phyloP scores from a whole-genome alignment of 208 protist species.

The Trypanosoma melophagium region DNA sequence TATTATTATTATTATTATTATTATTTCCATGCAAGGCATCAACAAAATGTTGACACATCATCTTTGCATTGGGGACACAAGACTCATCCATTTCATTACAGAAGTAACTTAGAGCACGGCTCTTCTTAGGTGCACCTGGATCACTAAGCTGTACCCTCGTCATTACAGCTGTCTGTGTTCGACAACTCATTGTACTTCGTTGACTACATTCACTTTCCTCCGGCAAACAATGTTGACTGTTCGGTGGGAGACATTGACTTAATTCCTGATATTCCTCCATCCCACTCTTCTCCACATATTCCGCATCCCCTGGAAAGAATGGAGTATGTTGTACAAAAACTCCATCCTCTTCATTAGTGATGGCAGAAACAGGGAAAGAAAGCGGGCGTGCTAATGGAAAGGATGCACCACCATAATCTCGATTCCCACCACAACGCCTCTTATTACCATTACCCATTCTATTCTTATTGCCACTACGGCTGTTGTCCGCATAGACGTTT shows the following conservation, averaged over 20 bases:
- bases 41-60: background rate
- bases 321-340: background rate
- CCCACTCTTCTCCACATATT: slow-evolving; percentile 9
- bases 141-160: slow-evolving; percentile 10
- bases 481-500: background rate
- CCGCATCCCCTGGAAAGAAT: background rate
- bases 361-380: slow-evolving; percentile 13
- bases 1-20: background rate
- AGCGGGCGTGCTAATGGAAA: background rate
- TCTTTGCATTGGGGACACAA: background rate
- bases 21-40: background rate
- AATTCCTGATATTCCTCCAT: background rate
- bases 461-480: background rate
- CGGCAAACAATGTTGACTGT: background rate
- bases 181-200: slow-evolving; percentile 15
- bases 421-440: too few species aligned
- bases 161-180: slow-evolving; percentile 1
- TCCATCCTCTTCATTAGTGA: background rate
- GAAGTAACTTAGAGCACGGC: background rate
- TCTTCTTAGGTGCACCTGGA: slow-evolving; percentile 26
- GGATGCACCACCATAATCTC: background rate
- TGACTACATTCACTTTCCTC: slow-evolving; percentile 23
- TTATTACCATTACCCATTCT: background rate
- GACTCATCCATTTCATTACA: slow-evolving; percentile 17
- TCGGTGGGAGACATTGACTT: slow-evolving; percentile 2